Conservation (phyloP, 2,329 filamentous ascomycete genomes). For the Capronia americana region DNA sequence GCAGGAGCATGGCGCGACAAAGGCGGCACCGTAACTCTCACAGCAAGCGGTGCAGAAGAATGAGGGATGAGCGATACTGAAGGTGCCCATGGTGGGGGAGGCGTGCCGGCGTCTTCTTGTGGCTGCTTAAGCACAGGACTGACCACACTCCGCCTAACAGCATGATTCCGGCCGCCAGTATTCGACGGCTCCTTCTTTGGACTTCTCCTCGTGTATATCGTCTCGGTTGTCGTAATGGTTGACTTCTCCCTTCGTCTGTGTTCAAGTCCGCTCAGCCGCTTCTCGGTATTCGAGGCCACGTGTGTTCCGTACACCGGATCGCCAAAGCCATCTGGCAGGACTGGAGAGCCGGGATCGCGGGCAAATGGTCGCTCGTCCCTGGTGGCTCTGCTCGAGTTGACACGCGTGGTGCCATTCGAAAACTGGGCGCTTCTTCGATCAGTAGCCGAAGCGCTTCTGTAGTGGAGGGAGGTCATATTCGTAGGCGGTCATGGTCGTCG, state of each 20-base stretch:
- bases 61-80: constrained; percentile 75
- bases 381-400: constrained; percentile 38
- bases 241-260: constrained; percentile 43
- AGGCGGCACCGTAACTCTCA: constrained; percentile 67
- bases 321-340: constrained; percentile 30
- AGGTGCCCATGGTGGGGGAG: constrained; percentile 71
- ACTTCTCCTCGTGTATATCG: constrained; percentile 57
- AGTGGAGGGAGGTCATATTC: constrained; percentile 39
- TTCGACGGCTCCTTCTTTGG: constrained; percentile 54
- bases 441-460: constrained; percentile 40
- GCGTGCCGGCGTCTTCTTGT: constrained; percentile 46
- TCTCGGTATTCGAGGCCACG: constrained; percentile 34
- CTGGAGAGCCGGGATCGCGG: constrained; percentile 34
- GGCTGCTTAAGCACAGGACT: constrained; percentile 29
- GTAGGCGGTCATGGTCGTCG: constrained; percentile 23
- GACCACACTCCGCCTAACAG: constrained; percentile 17
- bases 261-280: constrained; percentile 35
- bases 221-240: constrained; percentile 48
- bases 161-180: constrained; percentile 23
- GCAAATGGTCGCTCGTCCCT: constrained; percentile 36
- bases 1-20: constrained; percentile 71
- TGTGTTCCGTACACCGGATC: constrained; percentile 35
- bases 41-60: constrained; percentile 74
- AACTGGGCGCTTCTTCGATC: constrained; percentile 36
- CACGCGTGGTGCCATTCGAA: constrained; percentile 34